Percentiles rank a stretch among this genome's conserved stretches.
Evolutionary conservation across 1,284 basidiomycete species (phyloP).

Genomic region (Ceratobasidium sp.): DNA sequence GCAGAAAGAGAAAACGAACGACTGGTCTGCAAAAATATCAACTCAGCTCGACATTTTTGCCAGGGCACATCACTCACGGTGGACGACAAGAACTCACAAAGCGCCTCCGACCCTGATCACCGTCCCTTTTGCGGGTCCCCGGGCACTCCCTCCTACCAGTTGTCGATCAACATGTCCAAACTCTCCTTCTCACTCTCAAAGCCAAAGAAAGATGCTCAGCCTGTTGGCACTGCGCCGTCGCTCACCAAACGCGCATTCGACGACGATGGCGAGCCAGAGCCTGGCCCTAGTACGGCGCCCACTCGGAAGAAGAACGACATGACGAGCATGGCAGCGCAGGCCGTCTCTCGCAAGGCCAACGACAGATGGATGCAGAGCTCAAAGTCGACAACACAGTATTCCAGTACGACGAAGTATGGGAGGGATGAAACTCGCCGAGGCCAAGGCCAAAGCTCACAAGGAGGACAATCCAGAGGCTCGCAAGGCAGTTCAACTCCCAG

Average conservation of each 20-base stretch:
- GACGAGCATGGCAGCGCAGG: constrained; percentile 26
- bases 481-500: constrained; percentile 60
- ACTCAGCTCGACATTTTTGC: neutral
- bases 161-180: constrained; percentile 24
- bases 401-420: constrained; percentile 97
- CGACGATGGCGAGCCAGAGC: constrained; percentile 13
- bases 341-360: constrained; percentile 27
- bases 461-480: constrained; percentile 73
- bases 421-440: constrained; percentile 92
- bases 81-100: constrained; percentile 16
- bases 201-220: constrained; percentile 15
- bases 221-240: constrained; percentile 19
- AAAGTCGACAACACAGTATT: constrained; percentile 65
- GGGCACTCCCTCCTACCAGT: constrained; percentile 2
- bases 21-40: neutral
- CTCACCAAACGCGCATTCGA: constrained; percentile 10
- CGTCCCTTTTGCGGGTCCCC: constrained; percentile 1
- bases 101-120: constrained; percentile 25
- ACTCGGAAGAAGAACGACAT: constrained; percentile 26
- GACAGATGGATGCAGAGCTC: constrained; percentile 28
- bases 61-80: constrained; percentile 18
- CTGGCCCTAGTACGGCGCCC: neutral
- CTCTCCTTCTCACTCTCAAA: constrained; percentile 30
- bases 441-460: constrained; percentile 73
- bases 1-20: constrained; percentile 3